phyloP scores from a whole-genome alignment of 2,329 filamentous ascomycete genomes.

The Curvularia verruculosa region DNA sequence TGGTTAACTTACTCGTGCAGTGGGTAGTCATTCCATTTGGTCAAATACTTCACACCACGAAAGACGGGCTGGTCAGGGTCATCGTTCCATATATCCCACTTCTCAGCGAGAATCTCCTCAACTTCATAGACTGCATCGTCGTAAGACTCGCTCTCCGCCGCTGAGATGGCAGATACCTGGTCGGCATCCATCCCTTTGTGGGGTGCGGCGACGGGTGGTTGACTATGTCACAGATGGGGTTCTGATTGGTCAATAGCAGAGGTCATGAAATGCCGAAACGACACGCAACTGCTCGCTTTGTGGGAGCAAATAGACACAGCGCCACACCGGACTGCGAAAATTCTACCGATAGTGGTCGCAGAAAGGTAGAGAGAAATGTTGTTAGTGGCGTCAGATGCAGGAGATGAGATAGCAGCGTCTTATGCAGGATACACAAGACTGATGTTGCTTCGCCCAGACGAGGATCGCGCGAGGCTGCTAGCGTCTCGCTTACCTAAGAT shows the following conservation, averaged over 20 bases:
- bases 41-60: slow-evolving; percentile 58
- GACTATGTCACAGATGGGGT: slow-evolving; percentile 1
- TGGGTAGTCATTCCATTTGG: slow-evolving; percentile 68
- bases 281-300: not conserved
- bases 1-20: slow-evolving; percentile 40
- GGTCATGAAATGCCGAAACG: not conserved
- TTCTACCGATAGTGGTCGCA: not conserved
- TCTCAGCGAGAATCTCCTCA: slow-evolving; percentile 37
- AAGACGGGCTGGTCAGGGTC: slow-evolving; percentile 17
- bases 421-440: not conserved
- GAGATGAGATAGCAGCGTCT: not conserved
- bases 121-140: slow-evolving; percentile 20
- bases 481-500: slow-evolving; percentile 15
- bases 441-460: not conserved
- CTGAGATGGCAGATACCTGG: slow-evolving; percentile 65
- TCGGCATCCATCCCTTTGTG: slow-evolving; percentile 44
- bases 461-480: slow-evolving; percentile 2
- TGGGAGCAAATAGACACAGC: not conserved
- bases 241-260: slow-evolving; percentile 20
- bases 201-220: slow-evolving; percentile 13
- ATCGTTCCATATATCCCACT: slow-evolving; percentile 53
- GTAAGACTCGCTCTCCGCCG: slow-evolving; percentile 26
- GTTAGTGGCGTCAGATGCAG: not conserved
- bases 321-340: not conserved
- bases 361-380: not conserved